Base-by-base conservation (phyloP, 495 filamentous ascomycete species). In the Letharia lupina region DNA sequence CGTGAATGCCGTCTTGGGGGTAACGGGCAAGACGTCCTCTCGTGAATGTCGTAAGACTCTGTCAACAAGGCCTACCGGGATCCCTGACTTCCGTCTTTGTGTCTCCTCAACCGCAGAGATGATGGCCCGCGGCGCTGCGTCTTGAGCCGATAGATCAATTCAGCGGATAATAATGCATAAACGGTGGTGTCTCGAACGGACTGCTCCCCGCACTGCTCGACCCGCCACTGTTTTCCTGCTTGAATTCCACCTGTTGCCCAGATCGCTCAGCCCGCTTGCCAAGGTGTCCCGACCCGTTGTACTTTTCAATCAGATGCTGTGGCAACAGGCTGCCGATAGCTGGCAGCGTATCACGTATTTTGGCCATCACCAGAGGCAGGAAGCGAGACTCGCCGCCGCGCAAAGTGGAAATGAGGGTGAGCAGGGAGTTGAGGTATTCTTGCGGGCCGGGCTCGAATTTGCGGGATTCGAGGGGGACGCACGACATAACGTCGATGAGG, bases 301-400 rank as follows among this genome's bases (percentile, higher is more conserved):
- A 56, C 54, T 63, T 63, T 16, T 40, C 48, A 2, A 48, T 50
- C 61, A 69, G 39, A 28, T 50, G 63, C 33, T 63, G 66, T 10
- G 70, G 75, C 41, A 69, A 65, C 15, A 63, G 70, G 41, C 86
- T 81, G 0, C 83, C 80, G 54, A 89, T 80, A 3, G 77, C 77
- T 8, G 89, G 87, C 10, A 92, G 76, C 23, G 83, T 81, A 39
- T 89, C 86, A 60, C 85, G 79, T 39, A 91, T 84, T 69, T 90
- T 91, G 69, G 81, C 79, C 39, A 91, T 72, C 0, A 94, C 77
- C 12, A 91, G 78, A 0, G 88, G 89, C 15, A 92, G 78, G 73
- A 88, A 92, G 59, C 86, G 83, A 60, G 83, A 77, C 42, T 90
- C 80, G 10, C 89, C 90, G 37, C 82, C 85, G n/a, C 87, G 88